Evolutionary conservation across 306 rosid genomes (phyloP), one percentile per base, ranked within the genome.

Genomic region (Quercus gilva): DNA sequence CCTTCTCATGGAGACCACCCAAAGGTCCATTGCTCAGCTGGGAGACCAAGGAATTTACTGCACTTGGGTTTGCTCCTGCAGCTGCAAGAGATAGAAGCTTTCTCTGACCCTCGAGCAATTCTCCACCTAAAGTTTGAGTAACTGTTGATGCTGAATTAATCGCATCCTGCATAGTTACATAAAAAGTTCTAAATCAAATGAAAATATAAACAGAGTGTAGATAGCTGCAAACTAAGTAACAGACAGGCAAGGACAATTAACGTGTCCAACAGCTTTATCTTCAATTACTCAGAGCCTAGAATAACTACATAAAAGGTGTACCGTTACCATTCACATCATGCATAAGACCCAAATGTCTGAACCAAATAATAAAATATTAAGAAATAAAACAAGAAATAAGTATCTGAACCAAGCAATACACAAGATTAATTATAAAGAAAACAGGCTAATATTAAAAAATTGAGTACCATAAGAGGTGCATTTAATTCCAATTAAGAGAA

Each of bases 71-170:
- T 74, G 92, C 84, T 76, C 90, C 91, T 15, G 93, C 86, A 61
- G 94, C 82, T 64, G 97, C 97, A 49, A 93, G 82, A 70, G 97
- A 87, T 87, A 96, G 73, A 70, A 93, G 86, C 90, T 96, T 96
- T 55, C 96, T 84, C 72, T 93, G 99, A 64, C 98, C 96, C 76
- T 96, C 98, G 1, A 89, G 92, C 83, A 96, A 72, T 83, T 96
- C 99, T 76, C 97, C 95, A 37, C 82, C 87, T 81, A 96, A 77
- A 31, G 97, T 87, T 88, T 93, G 99, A 76, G 94, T 72, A 74
- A 96, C 85, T 1, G 99, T 82, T 26, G 97, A 91, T 26, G 94
- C 98, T 2, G 98, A 86, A 84, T 73, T 93, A 68, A 96, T 85
- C 74, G 98, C 81, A 84, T 96, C 99, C 99, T 96, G 94, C 59